Conservation (phyloP, 495 filamentous ascomycete species). For the Cryomyces minteri region DNA sequence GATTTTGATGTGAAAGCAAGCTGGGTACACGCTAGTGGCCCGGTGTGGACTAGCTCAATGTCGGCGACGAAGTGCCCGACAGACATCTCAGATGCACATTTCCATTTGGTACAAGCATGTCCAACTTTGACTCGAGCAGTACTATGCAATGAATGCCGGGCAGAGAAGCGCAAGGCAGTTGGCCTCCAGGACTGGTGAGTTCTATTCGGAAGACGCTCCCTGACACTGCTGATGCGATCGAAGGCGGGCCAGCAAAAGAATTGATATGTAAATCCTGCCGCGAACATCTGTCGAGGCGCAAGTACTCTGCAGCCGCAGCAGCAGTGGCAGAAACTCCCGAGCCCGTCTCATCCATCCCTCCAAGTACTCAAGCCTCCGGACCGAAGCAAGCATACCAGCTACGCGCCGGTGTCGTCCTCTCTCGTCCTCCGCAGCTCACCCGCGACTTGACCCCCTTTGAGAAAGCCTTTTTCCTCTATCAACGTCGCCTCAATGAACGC, state of each 20-base stretch:
- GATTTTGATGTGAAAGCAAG: no score
- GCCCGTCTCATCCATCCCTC: conserved; percentile 1
- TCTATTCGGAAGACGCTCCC: background rate
- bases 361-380: conserved; percentile 7
- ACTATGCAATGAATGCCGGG: conserved; percentile 15
- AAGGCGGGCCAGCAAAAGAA: conserved; percentile 16
- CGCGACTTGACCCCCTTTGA: conserved; percentile 73
- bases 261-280: conserved; percentile 33
- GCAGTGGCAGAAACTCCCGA: conserved; percentile 17
- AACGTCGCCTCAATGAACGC: conserved; percentile 90
- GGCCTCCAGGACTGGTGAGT: conserved; percentile 10
- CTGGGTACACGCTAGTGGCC: background rate
- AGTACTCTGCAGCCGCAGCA: conserved; percentile 25
- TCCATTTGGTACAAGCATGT: background rate
- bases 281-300: conserved; percentile 27
- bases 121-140: background rate
- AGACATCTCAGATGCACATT: background rate
- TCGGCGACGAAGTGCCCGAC: conserved; percentile 2
- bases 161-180: conserved; percentile 16
- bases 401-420: conserved; percentile 67
- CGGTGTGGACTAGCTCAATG: conserved; percentile 7
- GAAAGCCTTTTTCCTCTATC: conserved; percentile 85
- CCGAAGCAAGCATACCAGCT: conserved; percentile 38
- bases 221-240: background rate
- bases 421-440: conserved; percentile 74